Evolutionary conservation across 441 rosid genomes (phyloP), one percentile per base, ranked within the genome.

Genomic region (Hura crepitans): DNA sequence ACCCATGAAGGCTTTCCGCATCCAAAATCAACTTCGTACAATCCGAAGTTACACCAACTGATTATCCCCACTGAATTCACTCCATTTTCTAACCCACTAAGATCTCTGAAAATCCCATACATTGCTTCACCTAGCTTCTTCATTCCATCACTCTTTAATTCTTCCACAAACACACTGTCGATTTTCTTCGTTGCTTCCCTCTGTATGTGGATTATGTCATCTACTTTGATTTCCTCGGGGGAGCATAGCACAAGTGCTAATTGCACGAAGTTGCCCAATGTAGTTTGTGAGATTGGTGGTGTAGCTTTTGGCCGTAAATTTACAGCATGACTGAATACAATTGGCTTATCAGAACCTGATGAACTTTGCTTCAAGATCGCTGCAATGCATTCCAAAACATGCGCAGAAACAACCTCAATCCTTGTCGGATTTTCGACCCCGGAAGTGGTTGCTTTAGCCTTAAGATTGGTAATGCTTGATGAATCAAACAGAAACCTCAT

Each of bases 1-100:
- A 74, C 73, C 74, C 77, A 47, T 14, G 14, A 15, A 2, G 81
- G 76, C 2, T 66, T 77, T 43, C 83, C 83, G 81, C 83, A 77
- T 1, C 81, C 81, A 39, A 79, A 79, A 72, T 82, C 77, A 0
- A 37, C 62, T 39, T 65, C 69, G 39, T 72, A 59, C 33, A 62
- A 1, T 0, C 76, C 75, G 30, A 76, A 68, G 13, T 70, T 31
- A 27, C 79, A 79, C 73, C 50, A 74, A 37, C 81, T 81, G 1
- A 47, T 57, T n/a, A 77, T 72, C 43, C 39, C 4, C 14, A 78
- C 42, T 27, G 69, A 71, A 0, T 10, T 25, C 43, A 67, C 72
- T 0, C 67, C 67, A 15, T 62, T 66, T 23, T 59, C 70, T 35
- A 23, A 6, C 7, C 28, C 28, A 18, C 15, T 20, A 20, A n/a